A percentile compares a stretch with the other conserved stretches of the same genome.
Conservation (phyloP, 2,329 filamentous ascomycete genomes). For the Talaromyces islandicus region DNA sequence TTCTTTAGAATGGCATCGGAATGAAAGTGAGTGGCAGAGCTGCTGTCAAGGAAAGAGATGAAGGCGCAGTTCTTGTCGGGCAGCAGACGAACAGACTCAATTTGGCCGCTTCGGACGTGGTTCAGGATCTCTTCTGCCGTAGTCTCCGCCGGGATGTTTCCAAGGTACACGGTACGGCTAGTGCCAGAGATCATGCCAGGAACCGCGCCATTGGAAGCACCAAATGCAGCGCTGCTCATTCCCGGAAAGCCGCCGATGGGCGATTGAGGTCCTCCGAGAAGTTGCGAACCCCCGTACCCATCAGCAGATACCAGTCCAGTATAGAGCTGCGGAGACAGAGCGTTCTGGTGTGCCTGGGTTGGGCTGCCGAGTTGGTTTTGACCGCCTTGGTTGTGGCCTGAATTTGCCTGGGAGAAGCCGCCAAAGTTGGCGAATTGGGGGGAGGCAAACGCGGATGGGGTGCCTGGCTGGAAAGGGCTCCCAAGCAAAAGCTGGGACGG, state of each 20-base stretch:
- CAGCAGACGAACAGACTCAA: conserved; percentile 94
- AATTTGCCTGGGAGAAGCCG: conserved; percentile 62
- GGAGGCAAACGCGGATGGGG: conserved; percentile 80
- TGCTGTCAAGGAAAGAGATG: conserved; percentile 97
- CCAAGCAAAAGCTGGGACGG: conserved; percentile 92
- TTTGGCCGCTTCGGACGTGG: conserved; percentile 94
- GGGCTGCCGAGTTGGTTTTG: conserved; percentile 65
- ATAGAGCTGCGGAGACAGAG: conserved; percentile 75
- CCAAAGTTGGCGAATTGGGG: conserved; percentile 85
- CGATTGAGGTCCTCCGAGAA: conserved; percentile 75
- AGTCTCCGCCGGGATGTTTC: conserved; percentile 97
- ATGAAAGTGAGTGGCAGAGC: conserved; percentile 97
- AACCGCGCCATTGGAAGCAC: conserved; percentile 66
- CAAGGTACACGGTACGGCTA: conserved; percentile 93
- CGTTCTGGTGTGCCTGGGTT: conserved; percentile 59
- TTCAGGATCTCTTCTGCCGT: conserved; percentile 93
- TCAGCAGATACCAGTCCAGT: conserved; percentile 82
- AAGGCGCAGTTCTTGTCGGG: conserved; percentile 99
- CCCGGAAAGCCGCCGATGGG: conserved; percentile 70
- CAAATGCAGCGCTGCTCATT: conserved; percentile 54
- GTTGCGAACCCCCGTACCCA: conserved; percentile 72
- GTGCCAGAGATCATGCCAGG: conserved; percentile 82
- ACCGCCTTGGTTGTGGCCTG: conserved; percentile 50
- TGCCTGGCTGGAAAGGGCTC: conserved; percentile 94
- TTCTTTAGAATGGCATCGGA: conserved; percentile 99